Evolutionary conservation across 148 eudicot species (phyloP), one percentile per base, ranked within the genome.

Genomic region (Fagopyrum homotropicum): DNA sequence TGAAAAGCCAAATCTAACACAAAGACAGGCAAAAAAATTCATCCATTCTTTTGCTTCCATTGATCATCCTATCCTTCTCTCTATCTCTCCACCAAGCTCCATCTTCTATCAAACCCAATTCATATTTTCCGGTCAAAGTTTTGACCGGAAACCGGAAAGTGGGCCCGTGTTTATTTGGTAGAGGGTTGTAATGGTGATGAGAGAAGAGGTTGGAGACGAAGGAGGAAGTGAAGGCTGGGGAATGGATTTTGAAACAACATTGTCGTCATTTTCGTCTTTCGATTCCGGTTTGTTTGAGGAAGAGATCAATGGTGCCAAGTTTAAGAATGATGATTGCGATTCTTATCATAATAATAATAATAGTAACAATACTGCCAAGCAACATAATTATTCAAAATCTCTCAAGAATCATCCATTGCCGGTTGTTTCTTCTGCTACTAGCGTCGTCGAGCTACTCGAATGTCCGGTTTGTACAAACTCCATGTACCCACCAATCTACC

Each of bases 381-480:
- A 72, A 72, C 35, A 7, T 11, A 7, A 8, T n/a, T 16, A 15
- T 49, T 30, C 5, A 4, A 72, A 47, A 46, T 47, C 54, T 4
- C 55, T n/a, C 30, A 46, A 49, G 55, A 47, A 72, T 19, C 54
- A 11, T 52, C 74, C 55, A 8, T 6, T 6, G 74, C 74, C 74
- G 51, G 74, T 72, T 17, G 55, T 72, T 72, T 72, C 35, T 17
- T 72, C 87, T 0, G 84, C 82, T 5, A 72, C 71, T 66, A 81
- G 77, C 52, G 84, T 84, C 4, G 68, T 76, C 46, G 87, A 84
- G 52, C 80, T 84, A 54, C 84, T 84, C 80, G 87, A 84, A 81
- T 84, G 87, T 43, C 87, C 87, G 7, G 87, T 84, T 77, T 84
- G 87, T 73, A 83, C 81, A 14, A 81, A 84, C 77, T 75, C 87